Base-by-base conservation (phyloP, 768 basidiomycete genomes). In the Rhodotorula babjevae region DNA sequence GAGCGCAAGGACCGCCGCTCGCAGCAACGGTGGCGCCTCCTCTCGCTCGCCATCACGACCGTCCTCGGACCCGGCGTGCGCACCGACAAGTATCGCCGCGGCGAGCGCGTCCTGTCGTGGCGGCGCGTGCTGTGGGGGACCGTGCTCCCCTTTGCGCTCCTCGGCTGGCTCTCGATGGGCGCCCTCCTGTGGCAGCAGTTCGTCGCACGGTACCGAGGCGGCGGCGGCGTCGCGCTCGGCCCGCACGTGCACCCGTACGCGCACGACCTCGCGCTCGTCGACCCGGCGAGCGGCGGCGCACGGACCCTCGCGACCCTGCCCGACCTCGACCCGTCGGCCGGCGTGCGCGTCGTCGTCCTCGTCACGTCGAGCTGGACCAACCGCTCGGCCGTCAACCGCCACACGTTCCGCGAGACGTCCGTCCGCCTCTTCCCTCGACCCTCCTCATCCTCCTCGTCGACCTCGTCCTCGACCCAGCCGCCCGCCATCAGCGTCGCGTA, bases 1-100 rank as follows among this genome's bases (percentile, higher is more conserved):
- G 63, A 84, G 84, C 70, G 69, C 29, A 72, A 76, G 42, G 71
- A 76, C 49, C 68, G 75, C 8, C 68, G 65, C 25, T 49, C 36
- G 12, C 71, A 67, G 31, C 68, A 71, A 44, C 49, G 71, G 16
- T 75, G 71, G 70, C 65, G 59, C 12, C 31, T 69, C 27, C 67
- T 61, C 53, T 69, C 68, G 8, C n/a, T 62, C 8, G 65, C 67
- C 40, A 69, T 76, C 49, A 65, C 71, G 16, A 47, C 68, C 14
- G 69, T 76, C 0, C 66, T 76, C 63, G 75, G 75, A 14, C 72
- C 75, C 0, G 71, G 75, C 31, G 63, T 76, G 2, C 71, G 75
- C 3, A 76, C 72, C 19, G 75, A 76, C 61, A 76, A 76, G 75
- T 73, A 69, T 49, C 68, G 75, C 52, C 73, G 69, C 56, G 68